Conservation (phyloP, 179 eudicot genomes). For the Spinacia oleracea region DNA sequence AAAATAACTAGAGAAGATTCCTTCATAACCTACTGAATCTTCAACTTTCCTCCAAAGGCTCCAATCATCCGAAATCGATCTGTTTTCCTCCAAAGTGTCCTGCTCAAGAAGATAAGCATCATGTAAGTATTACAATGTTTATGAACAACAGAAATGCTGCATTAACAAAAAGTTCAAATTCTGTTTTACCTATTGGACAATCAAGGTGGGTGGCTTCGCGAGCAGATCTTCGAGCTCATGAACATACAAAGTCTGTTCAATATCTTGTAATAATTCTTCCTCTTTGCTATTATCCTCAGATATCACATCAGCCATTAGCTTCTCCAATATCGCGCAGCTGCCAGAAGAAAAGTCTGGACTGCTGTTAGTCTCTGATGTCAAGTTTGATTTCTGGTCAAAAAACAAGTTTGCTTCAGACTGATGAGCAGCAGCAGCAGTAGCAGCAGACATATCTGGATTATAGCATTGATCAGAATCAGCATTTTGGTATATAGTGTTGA, state of each 20-base stretch:
- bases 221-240: slow-evolving; percentile 61
- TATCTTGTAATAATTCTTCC: slow-evolving; percentile 13
- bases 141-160: too few species aligned
- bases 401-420: slow-evolving; percentile 37
- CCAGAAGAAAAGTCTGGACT: slow-evolving; percentile 39
- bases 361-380: slow-evolving; percentile 26
- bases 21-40: not conserved
- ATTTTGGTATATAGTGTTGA: too few species aligned
- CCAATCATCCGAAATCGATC: not conserved
- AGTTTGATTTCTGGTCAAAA: slow-evolving; percentile 30
- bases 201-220: slow-evolving; percentile 34
- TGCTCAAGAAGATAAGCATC: slow-evolving; percentile 11
- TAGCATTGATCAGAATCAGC: too few species aligned
- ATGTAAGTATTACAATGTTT: not conserved
- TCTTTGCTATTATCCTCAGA: slow-evolving; percentile 36
- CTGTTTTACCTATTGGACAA: slow-evolving; percentile 27
- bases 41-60: not conserved
- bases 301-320: slow-evolving; percentile 56
- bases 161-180: not conserved
- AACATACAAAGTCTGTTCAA: slow-evolving; percentile 32
- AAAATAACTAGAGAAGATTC: not conserved
- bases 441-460: slow-evolving; percentile 24
- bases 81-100: slow-evolving; percentile 19
- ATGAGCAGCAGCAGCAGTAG: too few species aligned
- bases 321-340: slow-evolving; percentile 59